Percentiles rank a stretch among this genome's conserved stretches.
phyloP scores from a whole-genome alignment of 1,284 basidiomycete genomes.

The Meripilus lineatus region DNA sequence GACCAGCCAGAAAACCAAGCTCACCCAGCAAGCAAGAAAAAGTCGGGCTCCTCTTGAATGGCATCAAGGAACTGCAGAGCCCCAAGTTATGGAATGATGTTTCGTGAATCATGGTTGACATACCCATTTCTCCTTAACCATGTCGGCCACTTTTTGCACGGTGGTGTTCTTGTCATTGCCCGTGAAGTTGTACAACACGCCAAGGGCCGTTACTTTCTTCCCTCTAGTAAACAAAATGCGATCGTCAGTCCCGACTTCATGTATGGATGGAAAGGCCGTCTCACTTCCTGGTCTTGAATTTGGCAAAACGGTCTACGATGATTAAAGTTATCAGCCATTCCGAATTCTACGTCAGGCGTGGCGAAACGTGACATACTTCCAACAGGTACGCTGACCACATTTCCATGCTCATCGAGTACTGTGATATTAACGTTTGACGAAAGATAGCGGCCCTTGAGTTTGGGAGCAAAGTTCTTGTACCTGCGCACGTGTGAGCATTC shows the following conservation, averaged over 20 bases:
- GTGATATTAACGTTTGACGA: conserved; percentile 87
- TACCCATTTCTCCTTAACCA: conserved; percentile 76
- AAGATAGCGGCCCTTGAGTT: conserved; percentile 71
- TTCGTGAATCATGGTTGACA: conserved; percentile 11
- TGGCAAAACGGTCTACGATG: conserved; percentile 54
- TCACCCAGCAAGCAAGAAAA: conserved; percentile 71
- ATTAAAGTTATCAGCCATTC: conserved; percentile 20
- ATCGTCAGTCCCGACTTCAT: conserved; percentile 31
- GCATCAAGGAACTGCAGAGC: conserved; percentile 67
- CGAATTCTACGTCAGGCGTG: background rate
- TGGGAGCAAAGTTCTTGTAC: conserved; percentile 68
- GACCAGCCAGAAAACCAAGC: too few relatives aligned
- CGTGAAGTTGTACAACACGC: conserved; percentile 75
- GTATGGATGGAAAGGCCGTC: conserved; percentile 16
- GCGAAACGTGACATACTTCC: conserved; percentile 42
- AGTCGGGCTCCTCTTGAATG: conserved; percentile 75
- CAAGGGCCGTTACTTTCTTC: conserved; percentile 71
- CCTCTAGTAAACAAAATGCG: conserved; percentile 39
- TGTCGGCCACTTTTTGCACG: conserved; percentile 66
- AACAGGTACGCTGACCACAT: conserved; percentile 52
- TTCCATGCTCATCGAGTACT: conserved; percentile 45
- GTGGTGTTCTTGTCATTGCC: conserved; percentile 64
- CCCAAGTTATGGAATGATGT: background rate
- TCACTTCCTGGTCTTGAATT: conserved; percentile 74
- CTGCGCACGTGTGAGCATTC: background rate